Conservation (phyloP, 2,329 filamentous ascomycete genomes). For the Anisogramma anomala region DNA sequence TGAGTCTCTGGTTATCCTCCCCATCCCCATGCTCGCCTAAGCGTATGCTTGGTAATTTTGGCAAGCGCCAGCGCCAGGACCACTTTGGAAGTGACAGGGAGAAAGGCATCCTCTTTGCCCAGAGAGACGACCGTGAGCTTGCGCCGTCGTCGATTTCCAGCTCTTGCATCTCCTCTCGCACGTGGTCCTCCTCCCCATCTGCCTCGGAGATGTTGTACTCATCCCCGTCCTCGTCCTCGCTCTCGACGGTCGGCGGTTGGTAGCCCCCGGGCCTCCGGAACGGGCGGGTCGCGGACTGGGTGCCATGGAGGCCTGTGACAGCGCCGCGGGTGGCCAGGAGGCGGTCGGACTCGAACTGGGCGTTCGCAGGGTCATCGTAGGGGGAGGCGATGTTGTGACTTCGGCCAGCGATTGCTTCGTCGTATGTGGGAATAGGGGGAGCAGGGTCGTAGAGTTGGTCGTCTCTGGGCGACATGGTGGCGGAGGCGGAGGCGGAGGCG, state of each 20-base stretch:
- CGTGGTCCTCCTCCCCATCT: conserved; percentile 48
- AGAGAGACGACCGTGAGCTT: conserved; percentile 30
- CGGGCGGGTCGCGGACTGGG: conserved; percentile 20
- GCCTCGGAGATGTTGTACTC: conserved; percentile 41
- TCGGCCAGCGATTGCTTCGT: conserved; percentile 58
- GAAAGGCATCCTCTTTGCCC: conserved; percentile 45
- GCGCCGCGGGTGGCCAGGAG: conserved; percentile 48
- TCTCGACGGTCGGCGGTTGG: conserved; percentile 68
- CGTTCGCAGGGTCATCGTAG: conserved; percentile 52
- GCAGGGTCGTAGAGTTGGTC: conserved; percentile 49
- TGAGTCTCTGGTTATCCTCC: conserved; percentile 16
- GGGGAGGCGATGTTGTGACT: conserved; percentile 31
- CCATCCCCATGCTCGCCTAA: conserved; percentile 21
- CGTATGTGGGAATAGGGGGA: conserved; percentile 72
- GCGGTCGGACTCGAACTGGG: conserved; percentile 51
- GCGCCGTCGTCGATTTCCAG: conserved; percentile 52
- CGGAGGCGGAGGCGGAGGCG: not conserved
- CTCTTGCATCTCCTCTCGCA: conserved; percentile 77
- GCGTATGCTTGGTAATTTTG: conserved; percentile 34
- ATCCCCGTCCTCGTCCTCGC: conserved; percentile 62
- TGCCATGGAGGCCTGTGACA: conserved; percentile 25
- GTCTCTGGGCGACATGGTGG: conserved; percentile 34
- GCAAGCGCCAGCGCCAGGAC: conserved; percentile 42
- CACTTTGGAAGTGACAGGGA: conserved; percentile 41
- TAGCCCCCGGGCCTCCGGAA: conserved; percentile 47